Base-by-base conservation (phyloP, 768 basidiomycete species). In the Dendrothele bispora region DNA sequence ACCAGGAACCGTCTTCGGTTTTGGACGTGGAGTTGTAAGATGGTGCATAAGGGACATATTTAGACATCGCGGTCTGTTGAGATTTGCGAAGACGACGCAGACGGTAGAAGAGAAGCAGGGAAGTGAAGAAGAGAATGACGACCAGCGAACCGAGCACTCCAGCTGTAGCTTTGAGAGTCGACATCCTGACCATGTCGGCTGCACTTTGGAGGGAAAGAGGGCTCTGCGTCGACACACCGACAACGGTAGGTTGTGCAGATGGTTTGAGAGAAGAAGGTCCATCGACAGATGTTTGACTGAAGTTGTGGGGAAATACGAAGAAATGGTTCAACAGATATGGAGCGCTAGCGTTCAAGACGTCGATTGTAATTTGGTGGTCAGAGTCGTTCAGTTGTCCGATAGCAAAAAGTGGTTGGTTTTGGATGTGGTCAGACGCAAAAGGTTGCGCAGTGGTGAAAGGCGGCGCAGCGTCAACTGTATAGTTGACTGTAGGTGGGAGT, bases 331-430 rank as follows among this genome's bases (percentile, higher is more conserved):
- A 47, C 3, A 64, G 72, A 48, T 66, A 80, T 6, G 75, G 74
- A 1, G 68, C 59, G 24, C 49, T 51, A 3, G 65, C 56, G 11
- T 55, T 51, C 1, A 67, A 65, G 17, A 78, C 61, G 42, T 70
- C 67, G 50, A 80, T 69, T 6, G 55, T 53, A 24, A 80, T 53
- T 5, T 50, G 55, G 56, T 80, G 76, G 46, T 65, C 60, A 7
- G 51, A 22, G n/a, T 54, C 55, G 14, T 56, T 45, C 12, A 70
- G 54, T 4, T 57, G 42, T 11, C 54, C 39, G 20, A 68, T 62
- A 6, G 65, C 59, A 56, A 75, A 79, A 40, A 78, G 65, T 7
- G 70, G 69, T 55, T 78, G 78, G 48, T 70, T 66, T 0, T 55
- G 56, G 21, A 75, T 63, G 26, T 59, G 51, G 5, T 44, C 27